Evolutionary conservation across 1,284 basidiomycete species (phyloP).

Genomic region (Cerioporus squamosus): DNA sequence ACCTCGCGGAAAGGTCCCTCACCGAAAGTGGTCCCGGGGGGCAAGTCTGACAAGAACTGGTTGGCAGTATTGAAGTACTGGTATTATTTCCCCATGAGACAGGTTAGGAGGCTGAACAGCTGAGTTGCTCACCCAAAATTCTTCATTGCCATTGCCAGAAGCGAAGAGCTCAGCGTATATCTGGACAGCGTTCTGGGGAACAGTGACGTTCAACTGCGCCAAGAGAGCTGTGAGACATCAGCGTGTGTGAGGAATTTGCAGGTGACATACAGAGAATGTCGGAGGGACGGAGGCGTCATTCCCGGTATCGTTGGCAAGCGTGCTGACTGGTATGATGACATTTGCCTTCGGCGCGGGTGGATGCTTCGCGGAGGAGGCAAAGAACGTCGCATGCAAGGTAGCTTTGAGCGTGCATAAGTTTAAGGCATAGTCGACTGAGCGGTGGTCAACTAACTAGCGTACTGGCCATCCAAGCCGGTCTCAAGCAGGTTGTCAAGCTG

Average conservation of each 20-base stretch:
- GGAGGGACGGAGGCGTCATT: conserved; percentile 76
- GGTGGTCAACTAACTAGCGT: conserved; percentile 55
- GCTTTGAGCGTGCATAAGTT: conserved; percentile 42
- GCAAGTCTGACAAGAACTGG: conserved; percentile 58
- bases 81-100: no score
- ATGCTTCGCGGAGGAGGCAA: conserved; percentile 55
- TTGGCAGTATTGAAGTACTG: conserved; percentile 78
- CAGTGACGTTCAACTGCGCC: conserved; percentile 66
- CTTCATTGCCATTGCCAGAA: conserved; percentile 75
- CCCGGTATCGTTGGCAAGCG: conserved; percentile 62
- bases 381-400: conserved; percentile 71
- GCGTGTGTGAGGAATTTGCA: neutral
- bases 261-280: conserved; percentile 59
- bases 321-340: conserved; percentile 71
- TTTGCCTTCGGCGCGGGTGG: conserved; percentile 65
- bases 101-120: conserved; percentile 1
- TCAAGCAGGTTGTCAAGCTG: conserved; percentile 74
- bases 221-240: neutral
- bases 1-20: conserved; percentile 83
- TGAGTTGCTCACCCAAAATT: conserved; percentile 66
- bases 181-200: conserved; percentile 69
- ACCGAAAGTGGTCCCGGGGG: conserved; percentile 53
- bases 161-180: conserved; percentile 75
- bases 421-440: no score
- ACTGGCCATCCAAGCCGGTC: conserved; percentile 62